Base-by-base conservation (phyloP, 2,329 filamentous ascomycete species). In the Myriosclerotinia scirpicola region DNA sequence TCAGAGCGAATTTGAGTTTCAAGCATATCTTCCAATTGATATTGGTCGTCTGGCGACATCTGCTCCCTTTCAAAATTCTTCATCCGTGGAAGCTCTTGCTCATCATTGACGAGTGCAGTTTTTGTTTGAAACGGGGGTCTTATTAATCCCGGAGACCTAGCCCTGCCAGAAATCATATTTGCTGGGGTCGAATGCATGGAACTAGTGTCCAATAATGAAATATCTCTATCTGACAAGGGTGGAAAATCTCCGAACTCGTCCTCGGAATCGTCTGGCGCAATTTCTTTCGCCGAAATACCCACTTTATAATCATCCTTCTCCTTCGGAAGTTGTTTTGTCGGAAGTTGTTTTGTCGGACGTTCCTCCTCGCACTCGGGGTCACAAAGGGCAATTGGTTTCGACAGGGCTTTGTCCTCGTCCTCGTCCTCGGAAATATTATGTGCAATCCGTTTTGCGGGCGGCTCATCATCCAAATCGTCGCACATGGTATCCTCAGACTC, bases 191-290 rank as follows among this genome's bases (percentile, higher is more conserved):
- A 65, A 38, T 26, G 54, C 54, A 52, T 65, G 1, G 46, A 61
- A 22, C 22, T n/a, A n/a, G n/a, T 61, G 5, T 65, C 54, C 46
- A 65, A 60, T 9, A 65, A 50, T 22, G 74, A 68, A 36, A 75
- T 62, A 54, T 73, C 72, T 11, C 67, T 67, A 52, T 75, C 71
- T n/a, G 75, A 75, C 11, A 75, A 55, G 7, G 71, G 70, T 4
- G 75, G 75, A 66, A 76, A 76, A 0, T 72, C 73, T 38, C 75
- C 75, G 69, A 75, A 76, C 56, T 76, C 75, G 61, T 76, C 72
- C 5, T 76, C 74, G 12, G 74, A 75, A 5, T 71, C 70, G 6
- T 69, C 63, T 12, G 67, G 66, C 9, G 40, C 40, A 15, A 56
- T 26, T 48, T 64, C 67, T 52, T 67, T 54, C 5, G 8, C 54